Conservation (phyloP, 116 monocot genomes). For the Cymodocea nodosa region DNA sequence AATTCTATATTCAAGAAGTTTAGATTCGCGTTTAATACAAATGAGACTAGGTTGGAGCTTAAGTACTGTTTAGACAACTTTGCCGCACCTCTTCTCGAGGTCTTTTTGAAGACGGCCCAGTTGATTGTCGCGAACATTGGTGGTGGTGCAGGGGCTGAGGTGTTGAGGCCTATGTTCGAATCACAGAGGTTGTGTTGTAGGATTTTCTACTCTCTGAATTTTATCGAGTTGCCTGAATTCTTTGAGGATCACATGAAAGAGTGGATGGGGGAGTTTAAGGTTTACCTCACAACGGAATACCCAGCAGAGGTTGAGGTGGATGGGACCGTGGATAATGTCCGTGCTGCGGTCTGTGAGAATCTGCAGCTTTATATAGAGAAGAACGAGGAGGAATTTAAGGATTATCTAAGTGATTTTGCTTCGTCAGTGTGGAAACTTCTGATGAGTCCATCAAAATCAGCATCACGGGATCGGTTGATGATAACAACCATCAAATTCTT, state of each 20-base stretch:
- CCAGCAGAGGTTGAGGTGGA: slow-evolving; percentile 36
- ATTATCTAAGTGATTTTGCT: slow-evolving; percentile 62
- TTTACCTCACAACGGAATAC: slow-evolving; percentile 48
- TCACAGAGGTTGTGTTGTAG: slow-evolving; percentile 86
- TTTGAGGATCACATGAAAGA: slow-evolving; percentile 97
- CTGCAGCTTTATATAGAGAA: slow-evolving; percentile 96
- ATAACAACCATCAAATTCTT: slow-evolving; percentile 75
- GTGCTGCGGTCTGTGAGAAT: slow-evolving; percentile 84
- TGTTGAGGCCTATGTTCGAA: slow-evolving; percentile 44
- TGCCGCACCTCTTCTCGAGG: slow-evolving; percentile 69
- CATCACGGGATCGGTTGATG: slow-evolving; percentile 52
- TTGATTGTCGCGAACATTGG: slow-evolving; percentile 17
- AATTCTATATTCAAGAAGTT: slow-evolving; percentile 79
- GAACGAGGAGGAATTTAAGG: slow-evolving; percentile 90
- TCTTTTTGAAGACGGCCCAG: slow-evolving; percentile 47
- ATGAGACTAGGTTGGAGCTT: slow-evolving; percentile 56
- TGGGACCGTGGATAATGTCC: slow-evolving; percentile 48
- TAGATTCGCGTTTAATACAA: slow-evolving; percentile 56
- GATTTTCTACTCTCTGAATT: slow-evolving; percentile 86
- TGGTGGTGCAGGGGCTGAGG: slow-evolving; percentile 3
- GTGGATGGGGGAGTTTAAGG: slow-evolving; percentile 80
- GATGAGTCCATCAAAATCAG: slow-evolving; percentile 23
- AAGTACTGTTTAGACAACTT: slow-evolving; percentile 91
- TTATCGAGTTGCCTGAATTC: slow-evolving; percentile 86
- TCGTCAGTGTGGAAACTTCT: slow-evolving; percentile 64